These are phyloP conservation scores for Naganishia randhawae DNA, from an alignment of 768 basidiomycete species.

Conservation along the genomic window DNA sequence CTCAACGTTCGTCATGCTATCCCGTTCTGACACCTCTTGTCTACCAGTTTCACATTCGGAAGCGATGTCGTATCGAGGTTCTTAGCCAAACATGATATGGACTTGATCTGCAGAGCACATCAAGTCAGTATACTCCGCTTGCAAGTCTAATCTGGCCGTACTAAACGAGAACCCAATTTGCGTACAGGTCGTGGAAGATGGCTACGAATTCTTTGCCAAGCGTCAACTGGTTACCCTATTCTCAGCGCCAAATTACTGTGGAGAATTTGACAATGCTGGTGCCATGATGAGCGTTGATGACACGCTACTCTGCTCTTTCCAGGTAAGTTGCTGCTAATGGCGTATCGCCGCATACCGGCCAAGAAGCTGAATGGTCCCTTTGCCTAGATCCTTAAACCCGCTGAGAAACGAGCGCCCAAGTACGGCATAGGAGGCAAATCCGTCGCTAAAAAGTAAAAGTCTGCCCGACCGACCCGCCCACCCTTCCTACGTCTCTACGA, in stretches of 20 bases:
- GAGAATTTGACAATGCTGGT: conserved; percentile 93
- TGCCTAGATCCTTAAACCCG: conserved; percentile 88
- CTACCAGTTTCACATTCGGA: conserved; percentile 78
- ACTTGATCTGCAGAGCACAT: conserved; percentile 95
- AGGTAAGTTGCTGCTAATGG: conserved; percentile 57
- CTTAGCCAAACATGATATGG: conserved; percentile 99
- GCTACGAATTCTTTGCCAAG: conserved; percentile 98
- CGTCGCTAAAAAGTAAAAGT: conserved; percentile 19
- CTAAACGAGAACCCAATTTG: conserved; percentile 12
- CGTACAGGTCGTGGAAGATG: conserved; percentile 88
- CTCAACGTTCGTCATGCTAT: too few species aligned
- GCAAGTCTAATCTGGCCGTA: neutral
- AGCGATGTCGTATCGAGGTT: conserved; percentile 97
- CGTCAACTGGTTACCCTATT: conserved; percentile 93
- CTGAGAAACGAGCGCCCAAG: conserved; percentile 90
- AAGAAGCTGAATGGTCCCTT: neutral
- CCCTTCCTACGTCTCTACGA: conserved; percentile 6
- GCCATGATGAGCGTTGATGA: conserved; percentile 99
- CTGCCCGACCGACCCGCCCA: neutral
- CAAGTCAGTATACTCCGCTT: conserved; percentile 58
- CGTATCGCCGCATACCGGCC: conserved; percentile 17
- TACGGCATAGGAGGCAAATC: conserved; percentile 52
- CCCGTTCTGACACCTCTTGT: neutral
- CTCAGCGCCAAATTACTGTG: conserved; percentile 69
- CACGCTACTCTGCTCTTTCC: conserved; percentile 95